These are phyloP conservation scores for Lonicera japonica DNA, from an alignment of 129 eudicot genomes.

Conservation along the genomic window DNA sequence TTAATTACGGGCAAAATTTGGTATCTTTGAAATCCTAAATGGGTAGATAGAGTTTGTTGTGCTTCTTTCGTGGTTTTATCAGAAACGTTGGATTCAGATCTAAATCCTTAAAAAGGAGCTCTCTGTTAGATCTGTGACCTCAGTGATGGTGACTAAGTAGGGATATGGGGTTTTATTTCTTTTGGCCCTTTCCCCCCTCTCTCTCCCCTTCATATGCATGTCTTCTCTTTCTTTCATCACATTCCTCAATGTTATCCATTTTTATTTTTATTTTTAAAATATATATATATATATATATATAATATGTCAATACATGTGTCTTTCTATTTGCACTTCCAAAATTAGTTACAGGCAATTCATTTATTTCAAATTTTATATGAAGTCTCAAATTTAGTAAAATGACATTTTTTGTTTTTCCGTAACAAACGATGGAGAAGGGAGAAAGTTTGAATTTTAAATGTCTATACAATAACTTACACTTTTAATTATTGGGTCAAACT, in stretches of 20 bases:
- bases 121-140: slow-evolving; percentile 41
- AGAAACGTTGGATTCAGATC: slow-evolving; percentile 22
- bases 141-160: slow-evolving; percentile 70
- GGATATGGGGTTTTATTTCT: slow-evolving; percentile 9
- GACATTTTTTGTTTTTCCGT: too few species aligned
- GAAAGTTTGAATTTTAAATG: too few species aligned
- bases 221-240: slow-evolving; percentile 24
- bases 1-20: too few species aligned
- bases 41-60: slow-evolving; percentile 20
- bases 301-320: neutral
- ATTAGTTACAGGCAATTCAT: neutral
- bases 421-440: too few species aligned
- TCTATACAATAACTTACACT: too few species aligned
- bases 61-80: slow-evolving; percentile 2
- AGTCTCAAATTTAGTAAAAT: too few species aligned
- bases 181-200: slow-evolving; percentile 17
- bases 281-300: neutral
- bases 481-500: too few species aligned
- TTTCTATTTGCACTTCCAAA: neutral
- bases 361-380: too few species aligned
- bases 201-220: neutral
- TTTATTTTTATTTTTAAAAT: neutral
- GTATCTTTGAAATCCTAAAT: too few species aligned
- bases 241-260: slow-evolving; percentile 11
- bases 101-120: slow-evolving; percentile 22